These are phyloP conservation scores for Centaurea solstitialis DNA, from an alignment of 129 eudicot species.

Conservation along the genomic window DNA sequence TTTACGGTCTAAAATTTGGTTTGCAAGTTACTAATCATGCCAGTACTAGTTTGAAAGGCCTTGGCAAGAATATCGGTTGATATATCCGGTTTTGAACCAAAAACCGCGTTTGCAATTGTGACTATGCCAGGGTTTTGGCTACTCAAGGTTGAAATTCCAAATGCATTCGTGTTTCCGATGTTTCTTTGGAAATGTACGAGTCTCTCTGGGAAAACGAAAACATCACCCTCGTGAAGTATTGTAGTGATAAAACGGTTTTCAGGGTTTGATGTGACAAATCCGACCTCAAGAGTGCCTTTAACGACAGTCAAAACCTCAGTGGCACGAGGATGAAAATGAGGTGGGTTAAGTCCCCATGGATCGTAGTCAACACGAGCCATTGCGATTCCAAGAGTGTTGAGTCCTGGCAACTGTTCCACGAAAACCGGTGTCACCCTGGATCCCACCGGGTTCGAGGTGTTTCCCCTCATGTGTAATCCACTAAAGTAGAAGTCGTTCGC, in stretches of 20 bases:
- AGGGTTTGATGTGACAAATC: conserved; percentile 36
- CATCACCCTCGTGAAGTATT: conserved; percentile 27
- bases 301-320: conserved; percentile 34
- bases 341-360: conserved; percentile 40
- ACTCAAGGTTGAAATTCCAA: conserved; percentile 24
- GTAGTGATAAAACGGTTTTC: conserved; percentile 32
- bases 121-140: conserved; percentile 38
- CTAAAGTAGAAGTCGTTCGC: conserved; percentile 31
- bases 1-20: conserved; percentile 7
- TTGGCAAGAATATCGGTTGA: conserved; percentile 30
- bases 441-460: conserved; percentile 30
- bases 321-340: conserved; percentile 43
- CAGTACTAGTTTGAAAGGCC: conserved; percentile 20
- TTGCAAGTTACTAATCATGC: neutral
- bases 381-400: conserved; percentile 42
- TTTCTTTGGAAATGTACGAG: conserved; percentile 39
- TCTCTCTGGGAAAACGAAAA: conserved; percentile 34
- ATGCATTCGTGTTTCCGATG: conserved; percentile 28
- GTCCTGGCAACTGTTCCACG: conserved; percentile 36
- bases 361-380: conserved; percentile 34
- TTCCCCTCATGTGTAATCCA: conserved; percentile 37
- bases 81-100: conserved; percentile 39
- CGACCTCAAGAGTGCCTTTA: conserved; percentile 40
- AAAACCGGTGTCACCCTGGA: conserved; percentile 16
- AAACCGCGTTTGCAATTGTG: conserved; percentile 25